Evolutionary conservation across 768 basidiomycete species (phyloP).

Genomic region (Suillus decipiens): DNA sequence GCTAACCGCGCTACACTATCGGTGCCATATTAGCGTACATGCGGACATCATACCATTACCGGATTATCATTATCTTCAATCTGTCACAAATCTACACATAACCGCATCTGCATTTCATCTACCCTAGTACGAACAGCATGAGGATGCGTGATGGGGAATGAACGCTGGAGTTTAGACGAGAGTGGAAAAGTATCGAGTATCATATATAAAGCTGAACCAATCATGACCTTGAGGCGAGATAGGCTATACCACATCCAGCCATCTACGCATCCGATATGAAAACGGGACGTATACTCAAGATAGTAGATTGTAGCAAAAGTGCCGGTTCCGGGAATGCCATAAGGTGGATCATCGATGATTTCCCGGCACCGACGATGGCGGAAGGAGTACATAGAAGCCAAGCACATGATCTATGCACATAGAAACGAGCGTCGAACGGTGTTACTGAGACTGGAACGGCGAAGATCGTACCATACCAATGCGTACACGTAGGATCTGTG

Average conservation of each 20-base stretch:
- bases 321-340: conserved; percentile 1
- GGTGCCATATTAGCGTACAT: not conserved
- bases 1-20: not conserved
- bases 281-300: conserved; percentile 2
- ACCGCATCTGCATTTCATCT: not conserved
- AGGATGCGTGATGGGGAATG: not conserved
- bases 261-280: conserved; percentile 4
- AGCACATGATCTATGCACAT: not conserved
- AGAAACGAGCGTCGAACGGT: not conserved
- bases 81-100: not conserved
- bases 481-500: not conserved
- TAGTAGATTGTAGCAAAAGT: not conserved
- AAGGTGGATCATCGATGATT: conserved; percentile 1
- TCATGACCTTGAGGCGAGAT: not conserved
- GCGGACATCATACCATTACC: not conserved
- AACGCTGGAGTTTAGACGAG: not conserved
- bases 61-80: conserved; percentile 1
- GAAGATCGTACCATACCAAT: not conserved
- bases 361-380: conserved; percentile 5
- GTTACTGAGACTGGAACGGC: not conserved
- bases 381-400: not conserved
- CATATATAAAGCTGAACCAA: not conserved
- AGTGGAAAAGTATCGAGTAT: not conserved
- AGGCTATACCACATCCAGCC: not conserved
- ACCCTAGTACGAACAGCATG: not conserved